phyloP scores from a whole-genome alignment of 805 yeast genomes.

The Cyberlindnera amylophila region DNA sequence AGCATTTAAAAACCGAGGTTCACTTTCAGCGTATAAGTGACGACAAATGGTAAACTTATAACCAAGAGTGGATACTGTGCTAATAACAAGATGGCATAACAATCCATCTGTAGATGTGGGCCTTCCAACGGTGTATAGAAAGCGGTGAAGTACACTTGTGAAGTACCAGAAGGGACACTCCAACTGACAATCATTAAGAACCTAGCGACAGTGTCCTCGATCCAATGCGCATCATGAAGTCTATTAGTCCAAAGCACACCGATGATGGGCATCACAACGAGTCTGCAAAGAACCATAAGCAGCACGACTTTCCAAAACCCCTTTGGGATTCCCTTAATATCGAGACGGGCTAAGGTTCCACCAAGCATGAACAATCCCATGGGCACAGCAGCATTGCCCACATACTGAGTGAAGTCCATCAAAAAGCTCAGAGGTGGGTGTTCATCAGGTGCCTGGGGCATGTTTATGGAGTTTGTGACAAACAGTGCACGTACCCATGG shows the following conservation, averaged over 20 bases:
- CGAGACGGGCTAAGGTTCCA: slow-evolving; percentile 78
- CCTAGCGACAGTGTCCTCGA: slow-evolving; percentile 52
- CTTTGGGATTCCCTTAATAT: slow-evolving; percentile 53
- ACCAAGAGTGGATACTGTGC: slow-evolving; percentile 68
- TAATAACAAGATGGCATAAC: slow-evolving; percentile 72
- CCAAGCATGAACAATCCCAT: slow-evolving; percentile 79
- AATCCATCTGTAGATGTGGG: slow-evolving; percentile 64
- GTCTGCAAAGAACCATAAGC: slow-evolving; percentile 50
- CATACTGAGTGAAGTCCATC: slow-evolving; percentile 74
- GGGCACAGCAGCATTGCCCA: slow-evolving; percentile 88
- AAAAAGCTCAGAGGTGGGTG: slow-evolving; percentile 80
- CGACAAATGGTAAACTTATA: slow-evolving; percentile 66
- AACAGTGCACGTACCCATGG: slow-evolving; percentile 81
- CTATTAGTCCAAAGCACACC: slow-evolving; percentile 70
- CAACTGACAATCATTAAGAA: slow-evolving; percentile 72
- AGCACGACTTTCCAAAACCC: slow-evolving; percentile 71
- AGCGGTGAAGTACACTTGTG: slow-evolving; percentile 85
- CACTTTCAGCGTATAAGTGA: slow-evolving; percentile 22
- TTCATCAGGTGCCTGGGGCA: slow-evolving; percentile 79
- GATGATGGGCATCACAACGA: slow-evolving; percentile 72
- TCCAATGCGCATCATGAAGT: slow-evolving; percentile 58
- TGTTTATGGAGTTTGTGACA: slow-evolving; percentile 43
- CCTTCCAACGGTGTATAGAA: slow-evolving; percentile 70
- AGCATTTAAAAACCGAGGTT: slow-evolving; percentile 8
- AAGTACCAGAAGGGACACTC: slow-evolving; percentile 85